phyloP scores from a whole-genome alignment of 495 filamentous ascomycete species.

The Chaetomium tenue region DNA sequence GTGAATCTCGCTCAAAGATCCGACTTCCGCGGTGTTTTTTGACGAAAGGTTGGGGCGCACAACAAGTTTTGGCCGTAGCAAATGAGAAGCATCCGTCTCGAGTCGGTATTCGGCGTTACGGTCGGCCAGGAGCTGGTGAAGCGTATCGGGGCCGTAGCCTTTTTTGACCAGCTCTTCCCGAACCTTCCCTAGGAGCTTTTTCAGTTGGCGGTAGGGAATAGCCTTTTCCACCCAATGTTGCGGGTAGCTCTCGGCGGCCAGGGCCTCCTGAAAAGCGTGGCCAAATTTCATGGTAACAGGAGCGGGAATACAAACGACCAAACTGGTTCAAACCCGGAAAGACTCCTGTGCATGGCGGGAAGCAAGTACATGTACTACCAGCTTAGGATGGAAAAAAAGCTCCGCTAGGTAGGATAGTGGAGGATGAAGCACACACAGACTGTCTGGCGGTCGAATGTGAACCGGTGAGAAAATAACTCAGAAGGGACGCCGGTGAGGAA shows the following conservation, averaged over 20 bases:
- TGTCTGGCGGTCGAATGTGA: not conserved
- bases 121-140: conserved; percentile 50
- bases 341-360: conserved; percentile 34
- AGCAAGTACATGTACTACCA: conserved; percentile 7
- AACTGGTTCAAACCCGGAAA: conserved; percentile 21
- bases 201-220: conserved; percentile 69
- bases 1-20: conserved; percentile 12
- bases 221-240: conserved; percentile 66
- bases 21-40: not conserved
- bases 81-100: conserved; percentile 35
- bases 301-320: conserved; percentile 24
- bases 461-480: not conserved
- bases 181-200: conserved; percentile 72
- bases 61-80: conserved; percentile 31
- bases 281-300: conserved; percentile 66
- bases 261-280: conserved; percentile 60
- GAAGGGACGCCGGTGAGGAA: not conserved
- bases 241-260: conserved; percentile 59
- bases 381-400: not conserved
- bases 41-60: conserved; percentile 26
- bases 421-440: not conserved
- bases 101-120: conserved; percentile 50
- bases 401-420: not conserved
- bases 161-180: conserved; percentile 57
- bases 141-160: conserved; percentile 60